Conservation (phyloP, 345 rosid genomes). For the Kandelia obovata region DNA sequence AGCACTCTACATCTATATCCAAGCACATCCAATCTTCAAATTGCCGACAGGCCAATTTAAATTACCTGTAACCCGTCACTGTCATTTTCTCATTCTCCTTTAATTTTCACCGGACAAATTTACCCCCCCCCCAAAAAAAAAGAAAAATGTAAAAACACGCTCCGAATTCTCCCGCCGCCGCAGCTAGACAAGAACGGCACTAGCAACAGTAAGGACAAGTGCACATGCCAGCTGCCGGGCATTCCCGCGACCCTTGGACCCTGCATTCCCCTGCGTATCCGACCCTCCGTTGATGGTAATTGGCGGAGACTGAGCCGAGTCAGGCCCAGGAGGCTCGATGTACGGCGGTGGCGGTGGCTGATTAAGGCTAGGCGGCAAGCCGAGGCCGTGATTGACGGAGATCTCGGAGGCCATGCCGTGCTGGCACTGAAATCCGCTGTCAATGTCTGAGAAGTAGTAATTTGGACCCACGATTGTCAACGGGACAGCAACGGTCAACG, state of each 20-base stretch:
- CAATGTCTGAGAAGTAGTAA: conserved; percentile 56
- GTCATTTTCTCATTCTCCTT: too few relatives aligned
- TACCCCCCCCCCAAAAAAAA: too few relatives aligned
- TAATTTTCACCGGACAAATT: too few relatives aligned
- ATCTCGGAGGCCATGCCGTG: conserved; percentile 56
- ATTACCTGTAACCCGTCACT: too few relatives aligned
- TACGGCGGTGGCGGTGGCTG: conserved; percentile 72
- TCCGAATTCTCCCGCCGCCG: neutral
- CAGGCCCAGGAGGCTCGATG: conserved; percentile 41
- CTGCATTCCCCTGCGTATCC: conserved; percentile 18
- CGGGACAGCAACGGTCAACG: conserved; percentile 41
- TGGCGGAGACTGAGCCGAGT: conserved; percentile 36
- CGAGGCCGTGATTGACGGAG: conserved; percentile 49
- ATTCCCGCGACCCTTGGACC: neutral
- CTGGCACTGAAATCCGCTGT: conserved; percentile 52
- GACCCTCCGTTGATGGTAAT: conserved; percentile 23
- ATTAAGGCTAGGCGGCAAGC: conserved; percentile 60
- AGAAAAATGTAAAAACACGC: too few relatives aligned
- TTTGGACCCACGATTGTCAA: conserved; percentile 45
- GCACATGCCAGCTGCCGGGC: conserved; percentile 12
- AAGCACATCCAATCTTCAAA: too few relatives aligned
- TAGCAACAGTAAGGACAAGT: conserved; percentile 10
- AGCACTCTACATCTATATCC: too few relatives aligned
- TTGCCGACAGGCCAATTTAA: too few relatives aligned
- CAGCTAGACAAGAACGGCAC: neutral